These are phyloP conservation scores for Quercus alba DNA, from an alignment of 306 rosid species.

Conservation along the genomic window DNA sequence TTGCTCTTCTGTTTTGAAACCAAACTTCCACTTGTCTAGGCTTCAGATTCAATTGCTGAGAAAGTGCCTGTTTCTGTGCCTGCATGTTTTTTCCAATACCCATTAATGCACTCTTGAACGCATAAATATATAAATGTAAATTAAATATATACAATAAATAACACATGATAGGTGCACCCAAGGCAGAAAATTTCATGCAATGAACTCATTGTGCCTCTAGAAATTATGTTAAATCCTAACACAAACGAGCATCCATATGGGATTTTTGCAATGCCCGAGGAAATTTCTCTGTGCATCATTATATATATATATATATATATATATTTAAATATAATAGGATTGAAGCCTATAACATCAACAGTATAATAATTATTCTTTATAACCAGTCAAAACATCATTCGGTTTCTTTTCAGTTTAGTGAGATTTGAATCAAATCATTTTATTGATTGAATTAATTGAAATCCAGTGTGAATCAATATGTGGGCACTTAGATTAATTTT, in stretches of 20 bases:
- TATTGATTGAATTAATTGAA: no score
- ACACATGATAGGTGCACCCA: not conserved
- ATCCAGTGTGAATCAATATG: not conserved
- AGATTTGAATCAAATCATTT: no score
- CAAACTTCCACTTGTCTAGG: conserved; percentile 93
- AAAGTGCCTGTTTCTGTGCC: conserved; percentile 71
- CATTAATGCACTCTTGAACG: not conserved
- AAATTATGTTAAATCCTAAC: not conserved
- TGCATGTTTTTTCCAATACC: conserved; percentile 29
- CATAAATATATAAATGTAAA: not conserved
- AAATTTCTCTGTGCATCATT: not conserved
- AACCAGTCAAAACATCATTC: no score
- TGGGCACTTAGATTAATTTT: not conserved
- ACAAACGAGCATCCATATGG: not conserved
- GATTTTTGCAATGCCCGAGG: not conserved
- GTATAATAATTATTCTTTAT: no score
- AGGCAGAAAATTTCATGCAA: not conserved
- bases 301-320: not conserved
- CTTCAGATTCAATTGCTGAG: conserved; percentile 63
- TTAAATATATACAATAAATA: not conserved
- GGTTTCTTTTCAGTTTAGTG: no score
- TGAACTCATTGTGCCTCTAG: no score
- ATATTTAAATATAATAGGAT: no score
- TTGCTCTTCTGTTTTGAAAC: conserved; percentile 96
- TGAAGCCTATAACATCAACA: no score